A percentile compares a stretch with the other conserved stretches of the same genome.
phyloP scores from a whole-genome alignment of 345 rosid species.

The Gynandropsis gynandra region DNA sequence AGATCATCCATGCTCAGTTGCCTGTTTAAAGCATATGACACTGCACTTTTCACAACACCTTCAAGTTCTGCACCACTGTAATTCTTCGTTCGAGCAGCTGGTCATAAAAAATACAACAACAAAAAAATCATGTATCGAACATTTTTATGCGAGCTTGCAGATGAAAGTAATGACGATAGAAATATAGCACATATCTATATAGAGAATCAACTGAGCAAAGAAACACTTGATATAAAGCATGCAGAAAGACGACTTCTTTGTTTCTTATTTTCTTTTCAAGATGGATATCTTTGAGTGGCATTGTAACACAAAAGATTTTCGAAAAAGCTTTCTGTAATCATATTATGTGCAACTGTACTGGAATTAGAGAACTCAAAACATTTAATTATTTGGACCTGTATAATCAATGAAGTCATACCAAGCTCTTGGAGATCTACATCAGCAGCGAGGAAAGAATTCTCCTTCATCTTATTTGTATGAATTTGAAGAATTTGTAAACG shows the following conservation, averaged over 20 bases:
- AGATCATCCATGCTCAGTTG: constrained; percentile 93
- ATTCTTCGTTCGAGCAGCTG: constrained; percentile 96
- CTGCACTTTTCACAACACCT: constrained; percentile 98
- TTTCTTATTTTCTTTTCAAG: too few species aligned
- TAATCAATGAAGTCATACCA: constrained; percentile 40
- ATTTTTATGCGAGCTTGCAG: constrained; percentile 6
- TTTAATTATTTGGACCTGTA: constrained; percentile 11
- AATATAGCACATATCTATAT: too few species aligned
- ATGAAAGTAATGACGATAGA: too few species aligned
- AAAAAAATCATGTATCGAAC: not conserved
- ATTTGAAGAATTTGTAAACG: constrained; percentile 95
- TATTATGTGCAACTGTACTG: not conserved
- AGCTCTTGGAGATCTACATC: constrained; percentile 85
- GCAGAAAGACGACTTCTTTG: too few species aligned
- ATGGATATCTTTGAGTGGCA: too few species aligned
- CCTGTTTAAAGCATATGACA: constrained; percentile 91
- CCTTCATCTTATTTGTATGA: constrained; percentile 98
- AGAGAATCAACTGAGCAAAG: too few species aligned
- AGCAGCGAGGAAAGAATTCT: constrained; percentile 82
- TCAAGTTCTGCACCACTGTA: constrained; percentile 99
- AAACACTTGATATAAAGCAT: too few species aligned
- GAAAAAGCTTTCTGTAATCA: not conserved
- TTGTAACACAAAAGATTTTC: not conserved
- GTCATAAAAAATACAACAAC: constrained; percentile 28
- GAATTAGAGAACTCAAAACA: constrained; percentile 6